A percentile compares a stretch with the other conserved stretches of the same genome.
These are phyloP conservation scores for Yarrowia divulgata DNA, from an alignment of 805 yeast genomes.

Conservation along the genomic window DNA sequence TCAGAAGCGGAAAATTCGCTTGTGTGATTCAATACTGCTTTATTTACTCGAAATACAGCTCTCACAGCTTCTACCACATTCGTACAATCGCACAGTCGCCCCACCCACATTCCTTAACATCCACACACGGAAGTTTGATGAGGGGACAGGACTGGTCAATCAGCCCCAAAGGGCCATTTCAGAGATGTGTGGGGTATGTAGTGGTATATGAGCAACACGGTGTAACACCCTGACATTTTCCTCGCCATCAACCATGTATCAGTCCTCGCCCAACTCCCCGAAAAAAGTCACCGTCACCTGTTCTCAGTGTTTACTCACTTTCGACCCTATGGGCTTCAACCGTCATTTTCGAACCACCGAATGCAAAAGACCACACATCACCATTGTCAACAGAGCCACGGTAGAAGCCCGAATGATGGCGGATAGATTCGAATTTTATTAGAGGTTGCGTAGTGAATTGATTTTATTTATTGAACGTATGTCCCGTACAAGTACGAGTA, in stretches of 20 bases:
- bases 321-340: slow-evolving; percentile 15
- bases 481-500: too few relatives aligned
- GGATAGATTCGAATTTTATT: background rate
- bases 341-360: slow-evolving; percentile 5
- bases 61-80: too few relatives aligned
- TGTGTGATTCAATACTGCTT: too few relatives aligned
- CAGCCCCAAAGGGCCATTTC: background rate
- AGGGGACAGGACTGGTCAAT: background rate
- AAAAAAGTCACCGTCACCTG: slow-evolving; percentile 19
- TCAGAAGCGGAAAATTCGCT: too few relatives aligned
- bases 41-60: too few relatives aligned
- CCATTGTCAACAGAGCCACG: background rate
- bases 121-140: background rate
- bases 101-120: too few relatives aligned
- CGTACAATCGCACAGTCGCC: background rate
- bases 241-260: background rate
- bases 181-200: too few relatives aligned
- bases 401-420: slow-evolving; percentile 17
- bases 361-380: slow-evolving; percentile 11
- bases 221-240: too few relatives aligned
- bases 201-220: too few relatives aligned
- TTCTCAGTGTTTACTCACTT: background rate
- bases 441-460: background rate
- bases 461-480: too few relatives aligned
- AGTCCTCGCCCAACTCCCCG: background rate